Conservation (phyloP, 164 flowering plant species). For the Stephania cephalantha region DNA sequence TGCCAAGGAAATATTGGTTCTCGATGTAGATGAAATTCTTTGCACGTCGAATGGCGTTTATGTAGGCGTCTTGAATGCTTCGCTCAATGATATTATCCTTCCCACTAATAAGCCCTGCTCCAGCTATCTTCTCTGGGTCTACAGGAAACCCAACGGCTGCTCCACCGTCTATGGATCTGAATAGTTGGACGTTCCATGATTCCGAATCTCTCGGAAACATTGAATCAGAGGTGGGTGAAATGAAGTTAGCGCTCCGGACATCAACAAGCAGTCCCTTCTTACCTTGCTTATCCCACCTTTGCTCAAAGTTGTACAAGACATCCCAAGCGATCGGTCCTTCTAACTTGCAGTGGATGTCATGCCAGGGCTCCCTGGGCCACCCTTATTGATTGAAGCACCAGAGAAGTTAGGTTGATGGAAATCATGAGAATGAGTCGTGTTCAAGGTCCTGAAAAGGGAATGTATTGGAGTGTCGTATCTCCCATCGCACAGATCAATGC, state of each 20-base stretch:
- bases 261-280: slow-evolving; percentile 1
- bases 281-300: not conserved
- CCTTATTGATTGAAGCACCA: slow-evolving; percentile 5
- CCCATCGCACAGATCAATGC: slow-evolving; percentile 8
- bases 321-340: slow-evolving; percentile 8
- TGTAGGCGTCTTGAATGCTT: slow-evolving; percentile 5
- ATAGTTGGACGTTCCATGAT: slow-evolving; percentile 8
- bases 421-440: slow-evolving; percentile 5
- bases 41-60: slow-evolving; percentile 6
- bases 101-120: slow-evolving; percentile 6
- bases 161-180: slow-evolving; percentile 5
- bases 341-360: slow-evolving; percentile 8
- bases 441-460: slow-evolving; percentile 6
- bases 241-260: not conserved
- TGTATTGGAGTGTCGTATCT: slow-evolving; percentile 6
- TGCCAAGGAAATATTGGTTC: slow-evolving; percentile 7
- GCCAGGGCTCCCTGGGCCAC: slow-evolving; percentile 9
- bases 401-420: slow-evolving; percentile 12
- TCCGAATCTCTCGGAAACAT: not conserved
- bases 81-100: slow-evolving; percentile 7
- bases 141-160: slow-evolving; percentile 3
- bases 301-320: slow-evolving; percentile 7
- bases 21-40: slow-evolving; percentile 5
- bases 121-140: not conserved
- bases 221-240: not conserved